These are phyloP conservation scores for Trichoderma lentiforme DNA, from an alignment of 2,329 filamentous ascomycete genomes.

Conservation along the genomic window DNA sequence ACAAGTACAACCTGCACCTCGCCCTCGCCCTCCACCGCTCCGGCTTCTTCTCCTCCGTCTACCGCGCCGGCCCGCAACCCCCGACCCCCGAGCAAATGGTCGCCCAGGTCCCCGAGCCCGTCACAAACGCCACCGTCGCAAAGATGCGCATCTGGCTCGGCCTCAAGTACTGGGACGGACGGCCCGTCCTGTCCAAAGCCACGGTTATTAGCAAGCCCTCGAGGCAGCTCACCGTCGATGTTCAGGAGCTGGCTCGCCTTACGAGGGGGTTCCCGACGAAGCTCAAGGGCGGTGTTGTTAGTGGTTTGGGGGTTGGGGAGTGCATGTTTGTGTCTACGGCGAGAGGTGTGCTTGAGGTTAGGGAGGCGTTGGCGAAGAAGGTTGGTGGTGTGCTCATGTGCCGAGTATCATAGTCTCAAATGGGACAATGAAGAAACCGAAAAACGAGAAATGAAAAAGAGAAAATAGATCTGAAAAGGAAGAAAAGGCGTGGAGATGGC, in stretches of 20 bases:
- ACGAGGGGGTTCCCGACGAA: conserved; percentile 63
- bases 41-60: conserved; percentile 78
- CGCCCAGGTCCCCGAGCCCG: conserved; percentile 49
- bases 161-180: conserved; percentile 83
- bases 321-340: conserved; percentile 77
- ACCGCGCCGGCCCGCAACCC: conserved; percentile 61
- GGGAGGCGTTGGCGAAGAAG: conserved; percentile 78
- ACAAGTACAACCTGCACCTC: conserved; percentile 74
- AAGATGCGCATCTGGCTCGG: conserved; percentile 79
- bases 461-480: not conserved
- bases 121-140: conserved; percentile 69
- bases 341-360: conserved; percentile 71
- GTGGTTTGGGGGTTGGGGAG: conserved; percentile 77
- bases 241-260: conserved; percentile 60
- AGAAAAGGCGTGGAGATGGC: not conserved
- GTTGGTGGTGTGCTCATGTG: conserved; percentile 78
- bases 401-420: conserved; percentile 51
- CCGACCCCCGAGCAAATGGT: conserved; percentile 47
- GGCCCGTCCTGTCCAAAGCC: conserved; percentile 71
- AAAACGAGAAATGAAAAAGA: not conserved
- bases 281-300: conserved; percentile 61
- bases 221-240: conserved; percentile 64
- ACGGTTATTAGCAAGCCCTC: conserved; percentile 70
- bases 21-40: conserved; percentile 75
- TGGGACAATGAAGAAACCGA: not conserved